Evolutionary conservation across 768 basidiomycete species (phyloP).

Genomic region (Zangia roseola): DNA sequence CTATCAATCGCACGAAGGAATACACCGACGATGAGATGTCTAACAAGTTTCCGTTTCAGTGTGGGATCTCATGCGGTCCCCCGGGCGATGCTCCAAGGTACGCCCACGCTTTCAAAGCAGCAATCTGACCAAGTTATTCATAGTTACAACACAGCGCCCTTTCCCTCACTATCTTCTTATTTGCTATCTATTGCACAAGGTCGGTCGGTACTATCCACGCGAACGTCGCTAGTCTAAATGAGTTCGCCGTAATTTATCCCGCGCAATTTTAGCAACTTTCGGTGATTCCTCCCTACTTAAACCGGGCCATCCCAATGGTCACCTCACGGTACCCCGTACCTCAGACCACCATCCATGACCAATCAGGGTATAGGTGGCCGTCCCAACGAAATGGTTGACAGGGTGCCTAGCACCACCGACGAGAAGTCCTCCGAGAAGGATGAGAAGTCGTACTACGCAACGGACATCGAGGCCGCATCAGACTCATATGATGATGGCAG

Average conservation of each 20-base stretch:
- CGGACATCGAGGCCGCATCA: slow-evolving; percentile 34
- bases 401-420: background rate
- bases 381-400: background rate
- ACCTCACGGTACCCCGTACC: background rate
- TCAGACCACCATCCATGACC: slow-evolving; percentile 3
- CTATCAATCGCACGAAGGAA: no score
- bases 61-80: no score
- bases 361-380: background rate
- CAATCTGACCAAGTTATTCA: no score
- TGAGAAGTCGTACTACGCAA: slow-evolving; percentile 17
- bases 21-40: no score
- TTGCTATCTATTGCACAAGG: background rate
- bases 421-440: slow-evolving; percentile 11
- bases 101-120: no score
- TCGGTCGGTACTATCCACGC: background rate
- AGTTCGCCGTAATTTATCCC: background rate
- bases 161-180: background rate
- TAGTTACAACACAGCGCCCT: no score
- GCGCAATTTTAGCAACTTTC: background rate
- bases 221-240: background rate
- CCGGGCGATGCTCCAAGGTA: no score
- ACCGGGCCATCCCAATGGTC: background rate
- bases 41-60: no score
- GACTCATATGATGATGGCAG: slow-evolving; percentile 4
- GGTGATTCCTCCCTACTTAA: slow-evolving; percentile 5